Conservation (phyloP, 2,329 filamentous ascomycete genomes). For the Curvularia verruculosa region DNA sequence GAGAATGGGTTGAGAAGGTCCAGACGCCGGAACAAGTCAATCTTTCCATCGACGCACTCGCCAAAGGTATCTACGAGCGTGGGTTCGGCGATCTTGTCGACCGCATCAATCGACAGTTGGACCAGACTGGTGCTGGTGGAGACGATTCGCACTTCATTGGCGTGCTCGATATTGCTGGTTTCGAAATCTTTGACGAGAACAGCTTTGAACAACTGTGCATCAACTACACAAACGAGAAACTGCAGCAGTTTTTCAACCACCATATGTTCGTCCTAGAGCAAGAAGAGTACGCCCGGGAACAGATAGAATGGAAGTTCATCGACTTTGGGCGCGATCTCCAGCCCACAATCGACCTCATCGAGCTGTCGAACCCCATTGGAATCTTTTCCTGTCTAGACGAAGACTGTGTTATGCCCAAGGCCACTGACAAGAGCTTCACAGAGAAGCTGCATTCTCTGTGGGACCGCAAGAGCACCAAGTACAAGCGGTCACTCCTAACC, state of each 20-base stretch:
- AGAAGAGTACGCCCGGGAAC: slow-evolving; percentile 94
- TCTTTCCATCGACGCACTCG: slow-evolving; percentile 84
- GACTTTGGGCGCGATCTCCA: slow-evolving; percentile 97
- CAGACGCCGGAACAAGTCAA: slow-evolving; percentile 97
- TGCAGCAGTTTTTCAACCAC: slow-evolving; percentile 99
- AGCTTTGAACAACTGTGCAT: slow-evolving; percentile 99
- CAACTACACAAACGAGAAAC: slow-evolving; percentile 99
- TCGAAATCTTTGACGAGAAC: slow-evolving; percentile 99
- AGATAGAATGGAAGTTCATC: slow-evolving; percentile 99
- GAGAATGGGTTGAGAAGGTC: slow-evolving; percentile 98
- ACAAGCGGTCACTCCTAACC: slow-evolving; percentile 82
- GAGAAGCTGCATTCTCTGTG: slow-evolving; percentile 97
- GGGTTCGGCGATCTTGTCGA: slow-evolving; percentile 91
- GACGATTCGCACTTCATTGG: slow-evolving; percentile 97
- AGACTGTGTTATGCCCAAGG: slow-evolving; percentile 98
- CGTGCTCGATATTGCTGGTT: slow-evolving; percentile 97
- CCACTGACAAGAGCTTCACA: slow-evolving; percentile 94
- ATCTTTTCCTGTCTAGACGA: slow-evolving; percentile 98
- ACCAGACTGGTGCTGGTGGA: slow-evolving; percentile 78
- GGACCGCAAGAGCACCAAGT: slow-evolving; percentile 95
- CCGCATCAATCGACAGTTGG: slow-evolving; percentile 89
- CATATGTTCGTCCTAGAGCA: slow-evolving; percentile 99
- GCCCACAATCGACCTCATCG: slow-evolving; percentile 96
- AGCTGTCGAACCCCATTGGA: slow-evolving; percentile 94
- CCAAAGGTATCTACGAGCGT: slow-evolving; percentile 97